Conservation (phyloP, 208 protist species). For the Trypanosoma platydactyli region DNA sequence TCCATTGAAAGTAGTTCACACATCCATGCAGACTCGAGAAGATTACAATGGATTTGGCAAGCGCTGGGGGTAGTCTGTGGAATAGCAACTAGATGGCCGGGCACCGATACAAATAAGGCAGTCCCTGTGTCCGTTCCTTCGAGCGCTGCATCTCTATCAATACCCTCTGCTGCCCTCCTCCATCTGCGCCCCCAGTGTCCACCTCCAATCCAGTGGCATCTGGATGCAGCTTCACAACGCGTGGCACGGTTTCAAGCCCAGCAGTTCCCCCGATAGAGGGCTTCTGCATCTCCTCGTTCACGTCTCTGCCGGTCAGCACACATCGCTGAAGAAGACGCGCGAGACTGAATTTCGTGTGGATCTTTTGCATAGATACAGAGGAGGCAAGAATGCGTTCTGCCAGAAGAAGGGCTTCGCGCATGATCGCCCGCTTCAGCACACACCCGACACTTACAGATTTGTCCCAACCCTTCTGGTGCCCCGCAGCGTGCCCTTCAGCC, state of each 20-base stretch:
- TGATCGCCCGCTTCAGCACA: conserved; percentile 74
- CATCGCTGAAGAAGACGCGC: conserved; percentile 80
- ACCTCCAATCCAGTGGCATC: conserved; percentile 31
- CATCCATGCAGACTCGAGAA: background rate
- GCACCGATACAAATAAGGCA: conserved; percentile 92
- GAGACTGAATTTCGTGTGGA: conserved; percentile 86
- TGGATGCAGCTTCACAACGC: conserved; percentile 51
- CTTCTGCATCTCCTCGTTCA: conserved; percentile 41
- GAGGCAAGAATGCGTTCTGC: conserved; percentile 84
- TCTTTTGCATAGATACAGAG: conserved; percentile 79
- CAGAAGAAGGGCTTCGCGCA: conserved; percentile 69
- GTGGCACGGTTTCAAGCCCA: conserved; percentile 35
- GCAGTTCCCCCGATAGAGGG: conserved; percentile 16
- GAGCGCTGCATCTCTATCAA: conserved; percentile 79
- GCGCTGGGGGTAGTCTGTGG: too few relatives aligned
- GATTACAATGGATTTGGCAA: background rate
- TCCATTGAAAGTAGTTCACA: background rate
- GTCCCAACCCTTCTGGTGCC: conserved; percentile 52
- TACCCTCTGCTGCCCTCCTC: conserved; percentile 35
- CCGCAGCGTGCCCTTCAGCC: conserved; percentile 30
- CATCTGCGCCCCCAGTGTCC: conserved; percentile 5
- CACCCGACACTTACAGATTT: conserved; percentile 36
- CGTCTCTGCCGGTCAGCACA: conserved; percentile 53
- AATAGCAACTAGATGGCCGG: conserved; percentile 67
- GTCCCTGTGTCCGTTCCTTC: conserved; percentile 83